Evolutionary conservation across 2,329 filamentous ascomycete genomes (phyloP).

Genomic region (Microcyclospora tardicrescens): DNA sequence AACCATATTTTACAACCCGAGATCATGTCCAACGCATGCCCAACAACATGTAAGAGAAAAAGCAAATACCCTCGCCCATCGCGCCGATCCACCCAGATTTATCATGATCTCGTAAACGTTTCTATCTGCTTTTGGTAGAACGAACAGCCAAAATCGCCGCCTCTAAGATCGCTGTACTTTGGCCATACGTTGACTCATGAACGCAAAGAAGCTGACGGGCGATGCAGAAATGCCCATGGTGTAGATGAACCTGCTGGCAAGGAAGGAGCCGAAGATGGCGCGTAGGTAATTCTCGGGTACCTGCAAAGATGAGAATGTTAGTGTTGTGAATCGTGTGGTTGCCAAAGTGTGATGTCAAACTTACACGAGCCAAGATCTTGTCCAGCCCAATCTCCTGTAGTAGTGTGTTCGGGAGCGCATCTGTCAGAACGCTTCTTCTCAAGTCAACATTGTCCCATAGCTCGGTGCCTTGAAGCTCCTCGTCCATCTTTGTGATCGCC

Average conservation of each 20-base stretch:
- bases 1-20: too few species aligned
- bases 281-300: slow-evolving; percentile 85
- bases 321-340: not conserved
- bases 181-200: slow-evolving; percentile 43
- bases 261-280: slow-evolving; percentile 89
- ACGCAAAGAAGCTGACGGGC: slow-evolving; percentile 98
- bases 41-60: too few species aligned
- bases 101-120: slow-evolving; percentile 1
- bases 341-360: slow-evolving; percentile 15
- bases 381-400: slow-evolving; percentile 84
- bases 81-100: slow-evolving; percentile 3
- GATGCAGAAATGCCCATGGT: slow-evolving; percentile 83
- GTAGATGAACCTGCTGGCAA: slow-evolving; percentile 93
- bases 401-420: slow-evolving; percentile 75
- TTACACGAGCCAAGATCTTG: slow-evolving; percentile 65
- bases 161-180: slow-evolving; percentile 14
- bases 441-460: slow-evolving; percentile 77
- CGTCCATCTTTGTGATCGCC: slow-evolving; percentile 91
- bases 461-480: slow-evolving; percentile 87
- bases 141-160: not conserved
- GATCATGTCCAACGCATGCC: not conserved
- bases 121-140: too few species aligned
- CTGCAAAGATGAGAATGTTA: slow-evolving; percentile 27
- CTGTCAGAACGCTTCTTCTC: slow-evolving; percentile 62
- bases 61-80: not conserved